Percentiles rank a stretch among this genome's conserved stretches.
These are phyloP conservation scores for Candida mesenterica DNA, from an alignment of 1,139 yeast genomes.

Conservation along the genomic window DNA sequence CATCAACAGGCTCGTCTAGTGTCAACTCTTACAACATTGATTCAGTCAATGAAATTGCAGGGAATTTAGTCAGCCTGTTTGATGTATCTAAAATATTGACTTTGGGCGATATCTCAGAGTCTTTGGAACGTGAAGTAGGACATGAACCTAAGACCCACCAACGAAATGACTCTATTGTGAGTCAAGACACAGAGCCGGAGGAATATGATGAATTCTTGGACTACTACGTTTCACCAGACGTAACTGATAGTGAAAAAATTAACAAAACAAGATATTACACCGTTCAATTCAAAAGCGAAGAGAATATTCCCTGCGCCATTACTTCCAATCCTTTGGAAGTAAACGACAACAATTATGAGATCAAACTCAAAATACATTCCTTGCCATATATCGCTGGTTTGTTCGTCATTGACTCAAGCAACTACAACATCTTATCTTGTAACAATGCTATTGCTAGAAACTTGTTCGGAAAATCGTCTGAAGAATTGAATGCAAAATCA, in stretches of 20 bases:
- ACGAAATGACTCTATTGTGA: slow-evolving; percentile 9
- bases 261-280: slow-evolving; percentile 66
- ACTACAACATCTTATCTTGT: slow-evolving; percentile 56
- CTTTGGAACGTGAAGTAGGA: slow-evolving; percentile 20
- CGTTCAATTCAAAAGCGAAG: slow-evolving; percentile 40
- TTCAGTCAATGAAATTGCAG: slow-evolving; percentile 42
- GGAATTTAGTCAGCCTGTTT: slow-evolving; percentile 30
- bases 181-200: slow-evolving; percentile 6
- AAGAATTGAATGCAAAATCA: slow-evolving; percentile 47
- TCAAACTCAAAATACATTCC: slow-evolving; percentile 65
- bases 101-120: slow-evolving; percentile 31
- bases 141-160: background rate
- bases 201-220: slow-evolving; percentile 13
- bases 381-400: slow-evolving; percentile 88
- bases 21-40: slow-evolving; percentile 25
- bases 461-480: slow-evolving; percentile 63
- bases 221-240: slow-evolving; percentile 22
- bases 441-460: slow-evolving; percentile 78
- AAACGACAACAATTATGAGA: slow-evolving; percentile 33
- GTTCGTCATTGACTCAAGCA: slow-evolving; percentile 58
- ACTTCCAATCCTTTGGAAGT: slow-evolving; percentile 56
- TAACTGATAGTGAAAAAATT: slow-evolving; percentile 45
- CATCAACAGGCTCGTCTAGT: slow-evolving; percentile 2
- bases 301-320: slow-evolving; percentile 66
- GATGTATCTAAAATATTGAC: slow-evolving; percentile 20